Evolutionary conservation across 2,329 filamentous ascomycete species (phyloP), one percentile per base, ranked within the genome.

Genomic region (Pseudohalonectria lignicola): DNA sequence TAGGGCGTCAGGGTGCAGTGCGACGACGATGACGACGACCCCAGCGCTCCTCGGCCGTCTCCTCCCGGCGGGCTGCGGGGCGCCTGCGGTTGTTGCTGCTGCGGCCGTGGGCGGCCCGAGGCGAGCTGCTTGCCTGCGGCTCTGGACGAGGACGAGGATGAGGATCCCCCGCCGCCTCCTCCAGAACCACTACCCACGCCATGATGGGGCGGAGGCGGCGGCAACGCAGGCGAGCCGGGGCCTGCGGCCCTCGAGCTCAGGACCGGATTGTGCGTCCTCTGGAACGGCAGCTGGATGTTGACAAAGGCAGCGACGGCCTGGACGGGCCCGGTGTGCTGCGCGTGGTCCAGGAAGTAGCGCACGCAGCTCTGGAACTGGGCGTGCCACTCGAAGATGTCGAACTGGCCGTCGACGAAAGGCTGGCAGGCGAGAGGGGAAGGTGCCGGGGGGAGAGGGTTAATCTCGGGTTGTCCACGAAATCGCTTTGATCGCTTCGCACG

Each of bases 351-450:
- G 54, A 96, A 98, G 64, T 90, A 95, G 41, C 77, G 76, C 48
- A 90, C 79, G 61, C 92, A 98, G 47, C 79, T 87, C 60, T 92
- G 82, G 57, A 93, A 94, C 42, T 83, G 82, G 9, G 86, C 84
- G 56, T 94, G 84, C 92, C 92, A 96, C 43, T 87, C 83, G 55
- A 95, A 82, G 46, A 95, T 83, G 58, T 90, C 83, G 60, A 88
- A 80, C 34, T 69, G 61, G 37, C 56, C 53, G 43, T 67, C 62
- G 43, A 64, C 56, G 43, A 69, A 67, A 6, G 64, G 61, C 66
- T 70, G 51, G 19, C 35, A 9, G 4, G 5, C 25, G 16, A 30
- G 19, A 18, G 13, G n/a, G 35, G 16, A n/a, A 26, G 29, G 19
- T 16, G 23, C n/a, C n/a, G n/a, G n/a, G n/a, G n/a, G n/a, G n/a